Base-by-base conservation (phyloP, 2,329 filamentous ascomycete genomes). In the Reticulascus tulasneorum region DNA sequence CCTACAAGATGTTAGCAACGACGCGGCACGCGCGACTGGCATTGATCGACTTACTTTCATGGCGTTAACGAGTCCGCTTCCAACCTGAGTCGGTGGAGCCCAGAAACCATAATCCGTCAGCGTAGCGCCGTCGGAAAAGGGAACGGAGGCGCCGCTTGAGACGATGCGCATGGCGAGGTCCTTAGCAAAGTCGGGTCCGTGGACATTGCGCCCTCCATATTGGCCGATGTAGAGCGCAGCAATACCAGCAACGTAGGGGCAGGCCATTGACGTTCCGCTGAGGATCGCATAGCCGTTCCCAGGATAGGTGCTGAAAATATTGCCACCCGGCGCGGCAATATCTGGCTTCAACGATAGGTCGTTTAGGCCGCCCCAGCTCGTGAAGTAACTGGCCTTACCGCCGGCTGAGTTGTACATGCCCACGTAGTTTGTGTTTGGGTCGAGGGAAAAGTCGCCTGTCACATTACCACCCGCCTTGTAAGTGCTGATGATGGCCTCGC, bases 211-310 rank as follows among this genome's bases (percentile, higher is more conserved):
- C 4, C 67, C 66, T 4, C 67, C 67, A 33, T 62, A 53, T 13
- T 62, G 48, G 6, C 60, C 56, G 26, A 71, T 59, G 42, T 65
- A 71, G 11, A 73, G 47, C 7, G 67, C 68, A 3, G 66, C 67
- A 16, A 71, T 57, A 7, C 71, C 73, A 28, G 73, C 70, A 21
- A 74, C 59, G 40, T 74, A 73, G 2, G 73, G 73, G 7, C 67
- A 67, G 1, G 73, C 67, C 74, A 79, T 77, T 2, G 69, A 75
- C 1, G 75, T 78, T 26, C 75, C 75, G 22, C 63, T 69, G 34
- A 71, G 55, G 4, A 69, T 59, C 13, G 62, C 60, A 44, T 74
- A 78, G 11, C 43, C 45, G 21, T 59, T 55, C 15, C 65, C 54
- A 2, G 65, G 58, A 29, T 64, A 69, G 3, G 72, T 75, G 32